Evolutionary conservation across 176 grass and related monocot genomes (phyloP).

Genomic region (Cymbopogon citratus): DNA sequence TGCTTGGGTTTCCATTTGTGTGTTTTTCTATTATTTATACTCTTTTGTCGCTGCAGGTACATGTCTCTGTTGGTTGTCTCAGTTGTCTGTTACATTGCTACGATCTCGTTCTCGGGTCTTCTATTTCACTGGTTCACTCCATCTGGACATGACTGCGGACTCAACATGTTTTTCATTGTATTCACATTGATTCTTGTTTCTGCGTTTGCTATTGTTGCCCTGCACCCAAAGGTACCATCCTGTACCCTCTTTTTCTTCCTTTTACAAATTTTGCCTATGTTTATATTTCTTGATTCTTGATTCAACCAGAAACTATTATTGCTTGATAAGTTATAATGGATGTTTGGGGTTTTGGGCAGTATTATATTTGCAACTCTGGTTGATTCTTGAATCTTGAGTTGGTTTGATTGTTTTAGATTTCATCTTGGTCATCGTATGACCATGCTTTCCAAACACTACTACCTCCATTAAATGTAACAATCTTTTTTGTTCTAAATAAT

Average conservation of each 20-base stretch:
- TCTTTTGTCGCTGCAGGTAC: conserved; percentile 63
- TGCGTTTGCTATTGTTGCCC: conserved; percentile 69
- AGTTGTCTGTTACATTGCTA: conserved; percentile 74
- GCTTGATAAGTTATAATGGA: neutral
- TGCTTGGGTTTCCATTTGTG: neutral
- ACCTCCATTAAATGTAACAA: neutral
- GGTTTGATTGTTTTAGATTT: neutral
- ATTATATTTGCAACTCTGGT: neutral
- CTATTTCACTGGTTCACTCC: conserved; percentile 98
- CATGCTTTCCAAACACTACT: neutral
- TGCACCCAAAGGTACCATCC: conserved; percentile 83
- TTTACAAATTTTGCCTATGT: neutral
- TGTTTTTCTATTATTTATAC: neutral
- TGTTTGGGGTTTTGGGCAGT: neutral
- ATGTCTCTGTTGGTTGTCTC: conserved; percentile 87
- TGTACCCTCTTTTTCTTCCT: neutral
- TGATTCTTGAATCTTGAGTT: neutral
- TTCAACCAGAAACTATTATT: neutral
- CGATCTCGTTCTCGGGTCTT: conserved; percentile 80
- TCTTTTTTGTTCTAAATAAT: neutral
- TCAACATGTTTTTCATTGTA: conserved; percentile 91
- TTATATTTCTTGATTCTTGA: neutral
- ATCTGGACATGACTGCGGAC: conserved; percentile 88
- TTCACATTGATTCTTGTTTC: conserved; percentile 86
- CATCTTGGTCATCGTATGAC: neutral